Evolutionary conservation across 768 basidiomycete species (phyloP).

Genomic region (Trametes punicea): DNA sequence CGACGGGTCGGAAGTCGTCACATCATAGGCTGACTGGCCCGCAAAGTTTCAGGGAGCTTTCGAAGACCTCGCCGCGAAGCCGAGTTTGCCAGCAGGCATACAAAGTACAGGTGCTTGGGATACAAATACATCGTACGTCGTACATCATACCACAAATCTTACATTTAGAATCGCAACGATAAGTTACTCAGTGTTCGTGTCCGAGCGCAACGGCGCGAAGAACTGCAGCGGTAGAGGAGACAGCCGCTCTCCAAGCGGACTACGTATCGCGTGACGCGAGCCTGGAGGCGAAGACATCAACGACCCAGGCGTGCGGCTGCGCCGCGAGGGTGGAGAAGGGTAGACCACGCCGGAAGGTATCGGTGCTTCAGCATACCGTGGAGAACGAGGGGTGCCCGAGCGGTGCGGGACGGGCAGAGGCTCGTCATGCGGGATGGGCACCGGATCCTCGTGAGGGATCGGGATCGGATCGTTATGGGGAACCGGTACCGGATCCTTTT

Average conservation of each 20-base stretch:
- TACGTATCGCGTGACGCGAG: constrained; percentile 8
- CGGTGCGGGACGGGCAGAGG: constrained; percentile 15
- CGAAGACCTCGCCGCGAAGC: too few species aligned
- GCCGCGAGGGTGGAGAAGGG: constrained; percentile 16
- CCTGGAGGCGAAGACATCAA: not conserved
- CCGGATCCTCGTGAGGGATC: not conserved
- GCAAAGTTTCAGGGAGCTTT: too few species aligned
- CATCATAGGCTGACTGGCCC: too few species aligned
- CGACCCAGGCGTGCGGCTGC: not conserved
- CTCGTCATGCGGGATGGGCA: constrained; percentile 5
- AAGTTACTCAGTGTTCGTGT: constrained; percentile 11
- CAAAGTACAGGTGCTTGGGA: not conserved
- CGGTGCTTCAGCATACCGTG: constrained; percentile 17
- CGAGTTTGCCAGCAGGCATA: too few species aligned
- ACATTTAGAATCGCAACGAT: constrained; percentile 1
- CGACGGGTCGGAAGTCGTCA: too few species aligned
- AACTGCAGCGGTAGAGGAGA: constrained; percentile 15
- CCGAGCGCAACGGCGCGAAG: constrained; percentile 17
- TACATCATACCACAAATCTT: too few species aligned
- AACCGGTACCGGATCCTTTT: not conserved
- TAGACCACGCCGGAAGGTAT: constrained; percentile 18
- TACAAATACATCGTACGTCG: constrained; percentile 12
- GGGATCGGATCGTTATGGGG: not conserved
- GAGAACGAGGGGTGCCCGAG: constrained; percentile 6
- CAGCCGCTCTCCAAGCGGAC: constrained; percentile 10